Evolutionary conservation across 768 basidiomycete species (phyloP).

Genomic region (Leccinum disarticulatum): DNA sequence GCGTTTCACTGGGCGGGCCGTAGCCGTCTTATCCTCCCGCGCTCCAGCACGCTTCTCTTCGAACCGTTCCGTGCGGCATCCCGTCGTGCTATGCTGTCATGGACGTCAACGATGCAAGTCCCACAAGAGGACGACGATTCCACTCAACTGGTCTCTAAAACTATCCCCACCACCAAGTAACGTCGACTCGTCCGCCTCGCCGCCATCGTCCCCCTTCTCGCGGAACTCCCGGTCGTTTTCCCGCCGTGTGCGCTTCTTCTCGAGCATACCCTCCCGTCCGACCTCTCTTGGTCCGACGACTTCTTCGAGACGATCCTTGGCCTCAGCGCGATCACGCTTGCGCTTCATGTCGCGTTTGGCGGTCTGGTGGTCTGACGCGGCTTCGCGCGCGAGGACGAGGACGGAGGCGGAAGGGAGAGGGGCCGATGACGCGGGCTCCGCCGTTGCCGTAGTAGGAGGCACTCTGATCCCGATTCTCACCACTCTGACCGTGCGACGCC

Average conservation of each 20-base stretch:
- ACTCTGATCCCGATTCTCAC: neutral
- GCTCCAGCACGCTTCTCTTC: constrained; percentile 46
- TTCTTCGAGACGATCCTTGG: constrained; percentile 72
- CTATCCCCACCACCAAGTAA: constrained; percentile 83
- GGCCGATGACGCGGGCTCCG: constrained; percentile 56
- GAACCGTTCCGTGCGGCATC: constrained; percentile 68
- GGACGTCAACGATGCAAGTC: constrained; percentile 6
- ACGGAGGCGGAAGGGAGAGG: constrained; percentile 69
- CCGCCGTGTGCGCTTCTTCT: constrained; percentile 77
- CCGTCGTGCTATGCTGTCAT: constrained; percentile 63
- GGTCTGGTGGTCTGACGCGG: constrained; percentile 48
- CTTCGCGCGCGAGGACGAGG: constrained; percentile 67
- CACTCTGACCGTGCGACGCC: constrained; percentile 35
- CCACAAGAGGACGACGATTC: neutral
- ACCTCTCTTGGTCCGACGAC: constrained; percentile 74
- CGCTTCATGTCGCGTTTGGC: constrained; percentile 58
- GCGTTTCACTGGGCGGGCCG: too few relatives aligned
- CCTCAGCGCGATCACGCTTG: constrained; percentile 65
- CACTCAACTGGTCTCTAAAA: constrained; percentile 67
- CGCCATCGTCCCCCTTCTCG: constrained; percentile 72
- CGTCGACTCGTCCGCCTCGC: constrained; percentile 76
- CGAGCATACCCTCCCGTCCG: constrained; percentile 81
- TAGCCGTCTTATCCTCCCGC: constrained; percentile 51
- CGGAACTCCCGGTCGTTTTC: constrained; percentile 70
- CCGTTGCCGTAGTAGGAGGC: neutral